Base-by-base conservation (phyloP, 2,329 filamentous ascomycete species). In the Allantophomopsis lycopodina region DNA sequence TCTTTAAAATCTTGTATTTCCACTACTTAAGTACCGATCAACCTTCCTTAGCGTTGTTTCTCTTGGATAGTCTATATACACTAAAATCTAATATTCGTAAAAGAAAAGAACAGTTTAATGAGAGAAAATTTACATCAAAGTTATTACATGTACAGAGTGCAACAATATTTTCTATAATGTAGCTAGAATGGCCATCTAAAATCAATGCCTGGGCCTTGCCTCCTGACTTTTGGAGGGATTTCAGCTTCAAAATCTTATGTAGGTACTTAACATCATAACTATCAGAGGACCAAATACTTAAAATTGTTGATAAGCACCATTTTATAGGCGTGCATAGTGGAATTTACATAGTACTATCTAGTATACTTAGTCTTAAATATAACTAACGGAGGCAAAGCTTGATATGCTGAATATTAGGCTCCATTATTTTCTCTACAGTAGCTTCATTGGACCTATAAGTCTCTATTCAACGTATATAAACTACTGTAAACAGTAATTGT, bases 11-110 rank as follows among this genome's bases (percentile, higher is more conserved):
- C 18, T 20, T 20, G 18, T 20, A 4, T 4, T 20, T 20, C 18
- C 18, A 20, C 4, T 7, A 4, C 18, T 20, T 28, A 28, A 28
- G 23, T 28, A 28, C 11, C 11, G 11, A 28, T 28, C 23, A 3
- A 28, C 23, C 23, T 52, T n/a, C 44, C 14, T 43, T 48, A 21
- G 48, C 48, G 33, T 58, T 6, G 12, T n/a, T 8, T 14, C 15
- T 12, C 12, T 34, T 34, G 7, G 15, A 3, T 3, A 10, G 32
- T 8, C 32, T 13, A 15, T 8, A 34, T 3, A 34, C 32, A 7
- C 32, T 14, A 34, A 34, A 3, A 34, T 34, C 12, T 8, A 34
- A 13, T 15, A 12, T 5, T 10, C 15, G 12, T 7, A 34, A 12
- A 7, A 34, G 12, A 17, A 8, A 17, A 8, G 32, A 34, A 17